These are phyloP conservation scores for Ascochyta viciae-villosae DNA, from an alignment of 2,329 filamentous ascomycete species.

Conservation along the genomic window DNA sequence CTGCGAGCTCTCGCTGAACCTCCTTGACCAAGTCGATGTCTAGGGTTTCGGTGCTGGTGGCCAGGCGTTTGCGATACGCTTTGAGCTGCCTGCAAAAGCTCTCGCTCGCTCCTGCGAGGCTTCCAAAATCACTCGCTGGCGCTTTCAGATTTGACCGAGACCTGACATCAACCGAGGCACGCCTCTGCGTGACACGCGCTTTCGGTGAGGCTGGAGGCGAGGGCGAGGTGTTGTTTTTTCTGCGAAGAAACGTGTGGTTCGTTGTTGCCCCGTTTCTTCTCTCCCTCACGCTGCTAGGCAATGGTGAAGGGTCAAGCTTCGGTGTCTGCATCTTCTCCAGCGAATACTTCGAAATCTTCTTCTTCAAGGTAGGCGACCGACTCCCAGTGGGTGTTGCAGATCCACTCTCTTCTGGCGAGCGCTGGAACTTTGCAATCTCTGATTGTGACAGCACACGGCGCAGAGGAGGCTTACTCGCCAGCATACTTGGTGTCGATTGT, in stretches of 20 bases:
- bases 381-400: slow-evolving; percentile 50
- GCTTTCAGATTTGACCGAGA: slow-evolving; percentile 52
- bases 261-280: slow-evolving; percentile 27
- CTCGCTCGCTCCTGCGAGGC: slow-evolving; percentile 56
- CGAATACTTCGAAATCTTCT: slow-evolving; percentile 61
- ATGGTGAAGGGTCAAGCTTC: slow-evolving; percentile 53
- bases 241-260: slow-evolving; percentile 24
- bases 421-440: slow-evolving; percentile 80
- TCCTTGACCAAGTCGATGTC: slow-evolving; percentile 57
- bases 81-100: slow-evolving; percentile 64
- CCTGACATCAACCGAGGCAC: slow-evolving; percentile 60
- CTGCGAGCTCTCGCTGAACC: slow-evolving; percentile 63
- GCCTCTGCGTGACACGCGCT: slow-evolving; percentile 49
- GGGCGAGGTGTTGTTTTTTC: slow-evolving; percentile 49
- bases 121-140: slow-evolving; percentile 43
- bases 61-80: slow-evolving; percentile 65
- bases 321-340: slow-evolving; percentile 52
- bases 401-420: slow-evolving; percentile 54
- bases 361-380: slow-evolving; percentile 59
- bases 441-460: slow-evolving; percentile 85
- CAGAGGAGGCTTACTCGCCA: slow-evolving; percentile 70
- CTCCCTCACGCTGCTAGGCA: slow-evolving; percentile 33
- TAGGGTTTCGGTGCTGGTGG: slow-evolving; percentile 56
- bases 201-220: slow-evolving; percentile 51
- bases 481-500: slow-evolving; percentile 41